Conservation (phyloP, 1,284 basidiomycete species). For the Puccinia polysora region DNA sequence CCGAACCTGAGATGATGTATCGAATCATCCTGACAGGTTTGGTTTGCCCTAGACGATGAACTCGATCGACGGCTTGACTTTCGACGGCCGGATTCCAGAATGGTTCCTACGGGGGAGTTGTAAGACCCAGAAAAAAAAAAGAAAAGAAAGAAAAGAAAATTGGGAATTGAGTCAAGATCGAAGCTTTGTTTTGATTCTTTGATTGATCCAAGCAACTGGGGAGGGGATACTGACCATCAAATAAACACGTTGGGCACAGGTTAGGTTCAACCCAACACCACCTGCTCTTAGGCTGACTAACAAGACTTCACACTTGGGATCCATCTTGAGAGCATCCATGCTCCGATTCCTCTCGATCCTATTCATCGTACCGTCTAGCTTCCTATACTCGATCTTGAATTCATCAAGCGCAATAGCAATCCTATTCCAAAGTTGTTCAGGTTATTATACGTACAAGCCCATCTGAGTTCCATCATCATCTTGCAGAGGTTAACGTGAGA, state of each 20-base stretch:
- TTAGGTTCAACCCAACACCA: conserved; percentile 67
- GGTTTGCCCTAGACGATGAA: conserved; percentile 81
- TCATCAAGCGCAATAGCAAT: conserved; percentile 72
- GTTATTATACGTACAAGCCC: not conserved
- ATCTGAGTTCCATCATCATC: not conserved
- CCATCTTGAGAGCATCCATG: conserved; percentile 69
- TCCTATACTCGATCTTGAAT: conserved; percentile 67
- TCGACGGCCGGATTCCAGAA: conserved; percentile 64
- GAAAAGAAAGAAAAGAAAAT: conserved; percentile 19
- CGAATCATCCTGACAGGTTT: conserved; percentile 82
- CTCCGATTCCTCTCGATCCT: conserved; percentile 73
- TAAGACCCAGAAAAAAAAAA: not conserved
- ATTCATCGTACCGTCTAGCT: conserved; percentile 92
- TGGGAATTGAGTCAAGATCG: conserved; percentile 15
- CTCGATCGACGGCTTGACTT: conserved; percentile 64
- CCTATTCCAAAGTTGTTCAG: conserved; percentile 54
- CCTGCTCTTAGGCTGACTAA: conserved; percentile 89
- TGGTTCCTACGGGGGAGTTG: conserved; percentile 75
- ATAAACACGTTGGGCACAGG: conserved; percentile 51
- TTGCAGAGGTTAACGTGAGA: no score
- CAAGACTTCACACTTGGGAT: conserved; percentile 77
- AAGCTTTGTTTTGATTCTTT: conserved; percentile 9
- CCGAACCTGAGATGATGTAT: conserved; percentile 86
- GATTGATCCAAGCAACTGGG: no score
- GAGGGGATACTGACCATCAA: conserved; percentile 46